phyloP scores from a whole-genome alignment of 1,284 basidiomycete species.

The Cutaneotrichosporon cavernicola region DNA sequence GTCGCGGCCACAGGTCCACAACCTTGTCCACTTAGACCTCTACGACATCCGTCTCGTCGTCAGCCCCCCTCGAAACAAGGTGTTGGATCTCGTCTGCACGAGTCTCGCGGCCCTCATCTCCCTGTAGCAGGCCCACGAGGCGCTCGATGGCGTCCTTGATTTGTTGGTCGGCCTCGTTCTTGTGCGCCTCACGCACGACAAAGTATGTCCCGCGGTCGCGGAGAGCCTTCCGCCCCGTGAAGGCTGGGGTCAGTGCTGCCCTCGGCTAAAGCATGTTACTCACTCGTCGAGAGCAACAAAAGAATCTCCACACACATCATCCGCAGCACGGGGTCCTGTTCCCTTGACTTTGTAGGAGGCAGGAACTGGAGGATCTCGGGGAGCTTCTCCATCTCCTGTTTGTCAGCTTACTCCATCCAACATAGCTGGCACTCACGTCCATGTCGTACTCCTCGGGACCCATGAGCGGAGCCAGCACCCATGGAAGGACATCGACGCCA shows the following conservation, averaged over 20 bases:
- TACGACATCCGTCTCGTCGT: background rate
- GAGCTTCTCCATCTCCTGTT: constrained; percentile 82
- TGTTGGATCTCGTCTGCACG: constrained; percentile 57
- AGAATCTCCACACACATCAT: constrained; percentile 86
- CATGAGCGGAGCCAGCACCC: constrained; percentile 83
- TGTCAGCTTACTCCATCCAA: constrained; percentile 25
- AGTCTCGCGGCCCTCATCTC: constrained; percentile 64
- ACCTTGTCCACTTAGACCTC: background rate
- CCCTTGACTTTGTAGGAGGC: constrained; percentile 77
- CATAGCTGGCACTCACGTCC: constrained; percentile 60
- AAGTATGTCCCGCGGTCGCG: constrained; percentile 82
- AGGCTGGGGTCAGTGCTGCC: constrained; percentile 51
- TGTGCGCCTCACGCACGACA: constrained; percentile 77
- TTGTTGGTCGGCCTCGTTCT: constrained; percentile 73
- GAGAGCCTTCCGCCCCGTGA: constrained; percentile 79
- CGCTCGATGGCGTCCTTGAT: constrained; percentile 68
- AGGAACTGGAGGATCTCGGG: constrained; percentile 84
- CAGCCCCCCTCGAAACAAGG: constrained; percentile 50
- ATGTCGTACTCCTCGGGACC: constrained; percentile 92
- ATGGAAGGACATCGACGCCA: constrained; percentile 77
- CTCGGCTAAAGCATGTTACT: constrained; percentile 25
- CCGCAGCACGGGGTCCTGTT: constrained; percentile 74
- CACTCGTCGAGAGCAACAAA: constrained; percentile 77
- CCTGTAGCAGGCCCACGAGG: constrained; percentile 70
- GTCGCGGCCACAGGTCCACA: background rate